Conservation (phyloP, 1,284 basidiomycete species). For the Spongiforma sp. region DNA sequence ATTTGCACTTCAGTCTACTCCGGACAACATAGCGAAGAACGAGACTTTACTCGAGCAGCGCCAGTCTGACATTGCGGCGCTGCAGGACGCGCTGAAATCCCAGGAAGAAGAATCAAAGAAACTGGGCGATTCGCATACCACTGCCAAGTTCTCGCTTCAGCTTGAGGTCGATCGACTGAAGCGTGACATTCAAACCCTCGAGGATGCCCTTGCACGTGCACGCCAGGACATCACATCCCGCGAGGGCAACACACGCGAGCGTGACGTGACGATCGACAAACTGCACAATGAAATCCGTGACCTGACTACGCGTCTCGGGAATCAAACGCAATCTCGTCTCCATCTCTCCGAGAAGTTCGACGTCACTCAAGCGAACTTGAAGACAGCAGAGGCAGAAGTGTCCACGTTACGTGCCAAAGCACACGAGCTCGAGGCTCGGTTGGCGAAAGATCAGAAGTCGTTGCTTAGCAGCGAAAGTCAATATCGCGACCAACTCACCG, state of each 20-base stretch:
- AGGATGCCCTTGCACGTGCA: slow-evolving; percentile 80
- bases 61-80: slow-evolving; percentile 72
- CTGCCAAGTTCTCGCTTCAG: slow-evolving; percentile 86
- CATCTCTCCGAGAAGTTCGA: slow-evolving; percentile 91
- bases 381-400: slow-evolving; percentile 70
- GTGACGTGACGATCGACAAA: slow-evolving; percentile 49
- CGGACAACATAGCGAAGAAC: slow-evolving; percentile 63
- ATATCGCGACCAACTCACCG: slow-evolving; percentile 89
- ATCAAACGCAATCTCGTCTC: slow-evolving; percentile 84
- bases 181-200: slow-evolving; percentile 82
- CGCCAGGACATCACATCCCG: slow-evolving; percentile 74
- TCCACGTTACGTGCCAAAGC: slow-evolving; percentile 61
- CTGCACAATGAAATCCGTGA: slow-evolving; percentile 83
- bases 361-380: slow-evolving; percentile 60
- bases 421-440: slow-evolving; percentile 79
- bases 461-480: slow-evolving; percentile 76
- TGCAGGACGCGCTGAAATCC: slow-evolving; percentile 75
- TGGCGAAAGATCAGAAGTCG: slow-evolving; percentile 85
- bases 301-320: slow-evolving; percentile 74
- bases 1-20: slow-evolving; percentile 62
- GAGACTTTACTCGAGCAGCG: slow-evolving; percentile 69
- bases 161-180: slow-evolving; percentile 90
- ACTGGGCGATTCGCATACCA: slow-evolving; percentile 74
- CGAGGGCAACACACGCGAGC: slow-evolving; percentile 38
- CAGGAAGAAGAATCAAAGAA: slow-evolving; percentile 69